Percentiles rank a stretch among this genome's conserved stretches.
Evolutionary conservation across 2,329 filamentous ascomycete species (phyloP).

Genomic region (Microdochium bolleyi): DNA sequence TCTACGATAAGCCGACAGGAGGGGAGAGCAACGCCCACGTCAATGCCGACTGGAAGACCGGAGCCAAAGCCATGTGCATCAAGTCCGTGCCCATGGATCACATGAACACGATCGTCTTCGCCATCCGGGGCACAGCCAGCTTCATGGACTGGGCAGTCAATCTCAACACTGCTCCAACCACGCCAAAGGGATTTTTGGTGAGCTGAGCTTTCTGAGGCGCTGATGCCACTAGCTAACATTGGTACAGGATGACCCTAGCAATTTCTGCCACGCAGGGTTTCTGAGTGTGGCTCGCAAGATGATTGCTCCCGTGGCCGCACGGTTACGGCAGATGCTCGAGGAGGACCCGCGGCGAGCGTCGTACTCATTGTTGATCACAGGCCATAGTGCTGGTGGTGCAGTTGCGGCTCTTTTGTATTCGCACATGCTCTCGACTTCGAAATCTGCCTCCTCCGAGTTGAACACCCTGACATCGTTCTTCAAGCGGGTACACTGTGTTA

Average conservation of each 20-base stretch:
- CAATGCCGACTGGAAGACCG: constrained; percentile 60
- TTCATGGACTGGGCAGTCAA: constrained; percentile 87
- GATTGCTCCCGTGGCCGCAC: constrained; percentile 63
- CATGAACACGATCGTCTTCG: constrained; percentile 73
- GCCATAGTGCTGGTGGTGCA: constrained; percentile 80
- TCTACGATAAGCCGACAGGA: constrained; percentile 58
- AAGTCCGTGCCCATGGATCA: constrained; percentile 74
- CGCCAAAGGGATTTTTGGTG: constrained; percentile 60
- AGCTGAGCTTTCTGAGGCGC: constrained; percentile 7
- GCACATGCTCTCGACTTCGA: constrained; percentile 64
- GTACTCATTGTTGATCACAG: constrained; percentile 73
- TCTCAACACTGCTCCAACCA: constrained; percentile 58
- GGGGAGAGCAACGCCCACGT: constrained; percentile 62
- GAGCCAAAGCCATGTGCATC: constrained; percentile 81
- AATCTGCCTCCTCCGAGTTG: constrained; percentile 56
- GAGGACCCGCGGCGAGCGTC: constrained; percentile 60
- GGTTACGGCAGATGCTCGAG: constrained; percentile 60
- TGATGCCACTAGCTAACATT: constrained; percentile 3
- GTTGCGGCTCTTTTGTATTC: constrained; percentile 72
- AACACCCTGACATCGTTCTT: constrained; percentile 62
- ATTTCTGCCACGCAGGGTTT: constrained; percentile 76
- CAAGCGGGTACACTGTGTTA: constrained; percentile 74
- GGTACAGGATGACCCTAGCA: constrained; percentile 58
- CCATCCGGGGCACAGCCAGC: constrained; percentile 71
- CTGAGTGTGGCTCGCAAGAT: constrained; percentile 68